Conservation (phyloP, 2,329 filamentous ascomycete species). For the Chrysosporium queenslandicum region DNA sequence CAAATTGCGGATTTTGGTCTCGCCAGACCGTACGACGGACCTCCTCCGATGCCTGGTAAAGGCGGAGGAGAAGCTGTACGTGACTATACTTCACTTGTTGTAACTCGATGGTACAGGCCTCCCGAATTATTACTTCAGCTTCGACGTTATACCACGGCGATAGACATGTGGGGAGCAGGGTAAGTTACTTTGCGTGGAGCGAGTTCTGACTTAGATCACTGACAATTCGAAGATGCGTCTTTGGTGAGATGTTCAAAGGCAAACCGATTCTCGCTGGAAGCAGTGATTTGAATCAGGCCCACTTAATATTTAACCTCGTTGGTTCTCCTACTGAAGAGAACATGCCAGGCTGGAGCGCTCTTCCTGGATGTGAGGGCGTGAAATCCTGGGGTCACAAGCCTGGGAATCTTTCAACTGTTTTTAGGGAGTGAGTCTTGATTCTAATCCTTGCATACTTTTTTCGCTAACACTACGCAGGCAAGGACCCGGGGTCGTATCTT, state of each 20-base stretch:
- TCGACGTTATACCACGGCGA: conserved; percentile 87
- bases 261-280: conserved; percentile 88
- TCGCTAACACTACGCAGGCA: conserved; percentile 37
- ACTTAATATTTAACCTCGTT: conserved; percentile 87
- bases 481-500: conserved; percentile 61
- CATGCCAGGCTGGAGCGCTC: conserved; percentile 80
- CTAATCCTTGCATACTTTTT: background rate
- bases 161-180: conserved; percentile 98
- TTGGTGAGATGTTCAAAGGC: conserved; percentile 92
- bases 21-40: conserved; percentile 83
- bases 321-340: conserved; percentile 79
- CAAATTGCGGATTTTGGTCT: conserved; percentile 97
- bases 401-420: conserved; percentile 61
- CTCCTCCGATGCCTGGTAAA: conserved; percentile 61
- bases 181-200: conserved; percentile 38
- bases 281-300: conserved; percentile 78
- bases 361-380: conserved; percentile 72
- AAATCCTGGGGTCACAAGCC: conserved; percentile 50
- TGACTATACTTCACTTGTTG: conserved; percentile 93
- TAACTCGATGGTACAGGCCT: conserved; percentile 93
- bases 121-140: conserved; percentile 84
- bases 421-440: conserved; percentile 50
- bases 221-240: conserved; percentile 61
- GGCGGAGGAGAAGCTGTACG: conserved; percentile 75
- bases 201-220: conserved; percentile 21